Evolutionary conservation across 176 grass and related monocot genomes (phyloP).

Genomic region (Lolium multiflorum): DNA sequence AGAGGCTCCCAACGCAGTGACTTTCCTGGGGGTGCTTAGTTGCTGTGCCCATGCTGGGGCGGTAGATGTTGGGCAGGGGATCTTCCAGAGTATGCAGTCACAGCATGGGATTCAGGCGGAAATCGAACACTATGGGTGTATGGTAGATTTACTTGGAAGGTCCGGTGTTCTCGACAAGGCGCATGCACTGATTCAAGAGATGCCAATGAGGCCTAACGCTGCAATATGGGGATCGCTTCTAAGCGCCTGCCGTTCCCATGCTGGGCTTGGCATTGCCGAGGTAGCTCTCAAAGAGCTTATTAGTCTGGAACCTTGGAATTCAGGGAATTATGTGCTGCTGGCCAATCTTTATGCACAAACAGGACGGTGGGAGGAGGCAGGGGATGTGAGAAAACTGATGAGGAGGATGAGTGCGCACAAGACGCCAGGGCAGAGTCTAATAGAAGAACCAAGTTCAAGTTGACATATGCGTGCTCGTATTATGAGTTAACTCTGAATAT

Average conservation of each 20-base stretch:
- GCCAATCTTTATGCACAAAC: conserved; percentile 65
- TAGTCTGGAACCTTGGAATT: conserved; percentile 66
- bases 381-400: conserved; percentile 55
- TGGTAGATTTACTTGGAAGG: conserved; percentile 73
- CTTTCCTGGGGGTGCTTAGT: too few species aligned
- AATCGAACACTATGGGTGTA: conserved; percentile 66
- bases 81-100: conserved; percentile 29
- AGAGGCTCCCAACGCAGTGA: neutral
- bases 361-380: conserved; percentile 58
- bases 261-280: conserved; percentile 52
- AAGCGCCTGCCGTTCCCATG: conserved; percentile 49
- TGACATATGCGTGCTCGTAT: conserved; percentile 6
- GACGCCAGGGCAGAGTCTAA: conserved; percentile 54
- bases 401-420: conserved; percentile 64
- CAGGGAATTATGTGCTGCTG: conserved; percentile 66
- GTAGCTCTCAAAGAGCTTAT: conserved; percentile 70
- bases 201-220: conserved; percentile 62
- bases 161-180: conserved; percentile 58
- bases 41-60: too few species aligned
- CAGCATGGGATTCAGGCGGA: conserved; percentile 39
- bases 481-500: conserved; percentile 16
- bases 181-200: conserved; percentile 43
- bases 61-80: too few species aligned
- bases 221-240: conserved; percentile 64
- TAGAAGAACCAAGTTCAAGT: conserved; percentile 37